Evolutionary conservation across 768 basidiomycete species (phyloP), one percentile per base, ranked within the genome.

Genomic region (Dentipellis sp.): DNA sequence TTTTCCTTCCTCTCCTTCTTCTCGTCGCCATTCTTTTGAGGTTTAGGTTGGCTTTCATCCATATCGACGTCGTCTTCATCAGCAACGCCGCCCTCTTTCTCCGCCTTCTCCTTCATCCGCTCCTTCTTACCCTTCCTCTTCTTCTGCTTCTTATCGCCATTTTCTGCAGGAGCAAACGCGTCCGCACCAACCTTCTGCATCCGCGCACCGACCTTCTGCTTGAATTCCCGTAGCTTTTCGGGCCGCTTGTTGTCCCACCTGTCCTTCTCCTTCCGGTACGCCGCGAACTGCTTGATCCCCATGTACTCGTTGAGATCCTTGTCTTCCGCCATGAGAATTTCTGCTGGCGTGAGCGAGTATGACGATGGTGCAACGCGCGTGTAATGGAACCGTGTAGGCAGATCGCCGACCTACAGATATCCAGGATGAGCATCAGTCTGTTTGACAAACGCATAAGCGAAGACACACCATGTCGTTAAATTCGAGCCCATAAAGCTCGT

Each of bases 371-470:
- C 69, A 36, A 88, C 81, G 45, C 83, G 75, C n/a, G 81, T 75
- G 67, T 99, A 99, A 68, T 88, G 86, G 80, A 99, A 99, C 10
- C 92, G 86, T 0, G 94, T 98, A 2, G 93, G 86, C 65, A 94
- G 73, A 66, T 85, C 91, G 7, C 84, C 94, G 52, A 95, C 85
- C 94, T 94, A 64, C 21, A 51, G 53, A 54, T 29, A n/a, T 14
- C 5, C 8, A 6, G 23, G 17, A 23, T 53, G 46, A 55, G 36
- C 46, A 10, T 53, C 49, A 5, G 12, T 53, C 12, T 45, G 52
- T 36, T 54, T 35, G 55, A 34, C 52, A 47, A 39, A 34, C 50
- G 50, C 39, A 39, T 6, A 42, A 5, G 46, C 21, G 34, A 3
- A 46, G 29, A 75, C 85, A 64, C 58, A 94, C 94, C 75, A 97